Evolutionary conservation across 2,329 filamentous ascomycete genomes (phyloP), one percentile per base, ranked within the genome.

Genomic region (Alternaria longipes): DNA sequence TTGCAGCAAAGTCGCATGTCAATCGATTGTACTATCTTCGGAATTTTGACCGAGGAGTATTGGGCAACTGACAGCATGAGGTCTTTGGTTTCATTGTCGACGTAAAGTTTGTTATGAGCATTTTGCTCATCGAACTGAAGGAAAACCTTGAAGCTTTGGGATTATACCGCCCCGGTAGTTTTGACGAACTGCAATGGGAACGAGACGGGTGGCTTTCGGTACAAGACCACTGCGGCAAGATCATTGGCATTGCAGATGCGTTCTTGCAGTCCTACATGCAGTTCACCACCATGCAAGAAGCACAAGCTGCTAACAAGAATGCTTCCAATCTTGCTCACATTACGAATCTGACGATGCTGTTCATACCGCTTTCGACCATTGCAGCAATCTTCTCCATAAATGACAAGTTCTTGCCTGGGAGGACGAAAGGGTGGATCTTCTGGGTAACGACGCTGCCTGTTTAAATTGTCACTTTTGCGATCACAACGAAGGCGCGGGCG

Each of bases 261-360:
- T 47, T 55, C 32, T 18, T 55, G 42, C 53, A 55, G 3, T 55
- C 53, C 1, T 47, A 55, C 11, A 42, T 41, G 3, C 42, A 32
- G 30, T 32, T 32, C 30, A 32, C 30, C 1, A 52, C 59, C 1
- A 63, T 65, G 16, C 60, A 65, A 38, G 57, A 60, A 26, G 60
- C 60, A 16, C 57, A 55, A 26, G 56, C 51, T 12, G 51, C 56
- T 8, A 64, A 55, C n/a, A n/a, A 42, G 16, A 60, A 54, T 18
- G 62, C 58, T 7, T 14, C 53, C 24, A 59, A 45, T 40, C 14
- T 61, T 12, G 50, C 58, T 2, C 26, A 50, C 3, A 60, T 64
- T n/a, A 58, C 62, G 7, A 51, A 49, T 12, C 20, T 59, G 16
- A 61, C 58, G 4, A 64, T 61, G 58, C n/a, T 64, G 20, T 61